Conservation (phyloP, 495 filamentous ascomycete genomes). For the Lindgomyces ingoldianus region DNA sequence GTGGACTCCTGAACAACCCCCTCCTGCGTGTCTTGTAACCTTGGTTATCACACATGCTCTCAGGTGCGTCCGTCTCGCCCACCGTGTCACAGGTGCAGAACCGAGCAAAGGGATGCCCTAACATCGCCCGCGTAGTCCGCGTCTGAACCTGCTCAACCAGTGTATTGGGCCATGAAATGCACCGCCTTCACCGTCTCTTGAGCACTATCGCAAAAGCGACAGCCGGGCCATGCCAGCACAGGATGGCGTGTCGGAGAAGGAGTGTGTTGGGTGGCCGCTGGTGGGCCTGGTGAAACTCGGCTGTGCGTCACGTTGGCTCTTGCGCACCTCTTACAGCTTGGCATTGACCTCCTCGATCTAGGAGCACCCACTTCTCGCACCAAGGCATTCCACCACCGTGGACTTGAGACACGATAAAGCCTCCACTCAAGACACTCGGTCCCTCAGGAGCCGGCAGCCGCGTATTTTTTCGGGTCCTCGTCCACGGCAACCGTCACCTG, state of each 20-base stretch:
- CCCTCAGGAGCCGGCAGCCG: background rate
- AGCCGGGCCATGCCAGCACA: too few species aligned
- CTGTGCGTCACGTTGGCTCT: background rate
- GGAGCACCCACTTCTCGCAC: too few species aligned
- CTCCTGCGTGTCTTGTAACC: background rate
- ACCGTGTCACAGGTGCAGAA: constrained; percentile 1
- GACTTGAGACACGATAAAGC: background rate
- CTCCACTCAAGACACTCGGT: background rate
- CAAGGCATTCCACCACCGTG: background rate
- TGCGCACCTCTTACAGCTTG: background rate
- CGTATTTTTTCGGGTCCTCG: background rate
- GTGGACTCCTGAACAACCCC: background rate
- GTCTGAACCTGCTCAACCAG: background rate
- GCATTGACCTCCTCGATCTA: background rate
- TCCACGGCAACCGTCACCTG: background rate
- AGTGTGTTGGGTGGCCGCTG: background rate
- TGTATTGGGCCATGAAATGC: background rate
- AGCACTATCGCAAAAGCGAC: too few species aligned
- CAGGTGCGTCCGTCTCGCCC: constrained; percentile 1
- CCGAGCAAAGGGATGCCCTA: constrained; percentile 2
- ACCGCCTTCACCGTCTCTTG: too few species aligned
- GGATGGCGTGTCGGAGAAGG: background rate
- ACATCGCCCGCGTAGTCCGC: background rate
- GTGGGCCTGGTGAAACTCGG: background rate
- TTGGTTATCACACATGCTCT: constrained; percentile 3